phyloP scores from a whole-genome alignment of 352 stramenopile genomes.

The Salisapilia sapeloensis region DNA sequence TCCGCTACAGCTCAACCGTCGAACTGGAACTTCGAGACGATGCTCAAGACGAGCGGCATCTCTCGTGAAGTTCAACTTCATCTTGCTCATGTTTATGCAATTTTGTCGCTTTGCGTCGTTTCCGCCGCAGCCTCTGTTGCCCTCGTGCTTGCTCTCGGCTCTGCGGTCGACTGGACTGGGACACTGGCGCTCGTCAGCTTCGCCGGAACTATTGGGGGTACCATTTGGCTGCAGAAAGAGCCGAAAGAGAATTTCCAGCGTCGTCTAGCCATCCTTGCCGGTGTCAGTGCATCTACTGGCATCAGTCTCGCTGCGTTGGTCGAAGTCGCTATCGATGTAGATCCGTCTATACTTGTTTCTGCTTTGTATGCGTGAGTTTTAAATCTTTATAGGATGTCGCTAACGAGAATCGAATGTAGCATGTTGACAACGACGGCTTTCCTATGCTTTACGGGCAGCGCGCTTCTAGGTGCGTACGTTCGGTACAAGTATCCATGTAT shows the following conservation, averaged over 20 bases:
- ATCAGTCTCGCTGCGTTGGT: slow-evolving; percentile 58
- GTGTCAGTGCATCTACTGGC: slow-evolving; percentile 44
- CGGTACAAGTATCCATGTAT: not conserved
- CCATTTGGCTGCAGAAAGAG: slow-evolving; percentile 45
- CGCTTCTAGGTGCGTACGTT: slow-evolving; percentile 29
- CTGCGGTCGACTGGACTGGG: slow-evolving; percentile 13
- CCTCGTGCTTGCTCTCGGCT: slow-evolving; percentile 17
- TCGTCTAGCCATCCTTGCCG: slow-evolving; percentile 52
- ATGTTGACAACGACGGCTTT: slow-evolving; percentile 72
- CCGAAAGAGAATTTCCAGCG: slow-evolving; percentile 28
- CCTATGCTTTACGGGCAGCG: slow-evolving; percentile 68
- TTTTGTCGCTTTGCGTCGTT: slow-evolving; percentile 38
- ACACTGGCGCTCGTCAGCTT: slow-evolving; percentile 23
- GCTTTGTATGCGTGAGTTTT: slow-evolving; percentile 24
- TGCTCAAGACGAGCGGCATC: slow-evolving; percentile 64
- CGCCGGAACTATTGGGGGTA: slow-evolving; percentile 20
- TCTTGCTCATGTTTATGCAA: slow-evolving; percentile 53
- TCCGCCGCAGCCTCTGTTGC: slow-evolving; percentile 21
- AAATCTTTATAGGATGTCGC: not conserved
- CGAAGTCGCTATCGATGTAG: slow-evolving; percentile 46
- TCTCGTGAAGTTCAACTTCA: slow-evolving; percentile 43
- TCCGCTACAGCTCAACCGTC: too few relatives aligned
- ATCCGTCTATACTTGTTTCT: slow-evolving; percentile 61
- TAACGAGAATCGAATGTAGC: slow-evolving; percentile 6
- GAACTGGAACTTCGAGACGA: slow-evolving; percentile 30